Evolutionary conservation across 2,329 filamentous ascomycete species (phyloP), one percentile per base, ranked within the genome.

Genomic region (Herpotrichia juniperi): DNA sequence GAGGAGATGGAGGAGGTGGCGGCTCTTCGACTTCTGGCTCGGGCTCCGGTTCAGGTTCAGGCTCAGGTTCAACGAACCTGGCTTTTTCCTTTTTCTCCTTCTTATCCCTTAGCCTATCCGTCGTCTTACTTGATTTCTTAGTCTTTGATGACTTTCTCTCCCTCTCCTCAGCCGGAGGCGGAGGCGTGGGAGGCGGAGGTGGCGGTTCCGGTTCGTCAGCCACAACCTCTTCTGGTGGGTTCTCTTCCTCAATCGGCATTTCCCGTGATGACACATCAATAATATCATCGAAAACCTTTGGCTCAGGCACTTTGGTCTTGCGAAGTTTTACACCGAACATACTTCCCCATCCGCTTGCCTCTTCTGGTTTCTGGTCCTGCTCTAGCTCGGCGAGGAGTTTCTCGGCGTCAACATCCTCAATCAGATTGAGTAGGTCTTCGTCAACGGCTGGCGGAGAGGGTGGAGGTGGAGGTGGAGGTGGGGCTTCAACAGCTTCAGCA

Each of bases 21-120:
- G 8, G 8, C 8, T 10, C 14, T 34, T 10, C 31, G 31, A n/a
- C 8, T 34, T 7, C 16, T 9, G 34, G 34, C 16, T 37, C 34
- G 46, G 66, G 62, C 48, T 71, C 69, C 21, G 63, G 61, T 42
- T 73, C 65, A 1, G 64, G 61, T 42, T 73, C 65, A 1, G 64
- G 58, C 46, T 68, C 65, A 3, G 66, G 66, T 42, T 73, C 69
- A 16, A 66, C 39, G 43, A 73, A 74, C 51, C 69, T 67, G 51
- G 76, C 74, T 48, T 73, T 66, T 44, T 28, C 46, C 37, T 37
- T 45, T 31, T 46, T 42, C 10, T 35, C 37, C 21, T 47, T 56
- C 37, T 75, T 74, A 50, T 65, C 71, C 57, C 75, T 83, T 70
- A 85, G 80, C 59, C 79, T 79, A 58, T 85, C 83, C 14, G 80